These are phyloP conservation scores for Chaetothyriales sp. DNA, from an alignment of 2,329 filamentous ascomycete genomes.

Conservation along the genomic window DNA sequence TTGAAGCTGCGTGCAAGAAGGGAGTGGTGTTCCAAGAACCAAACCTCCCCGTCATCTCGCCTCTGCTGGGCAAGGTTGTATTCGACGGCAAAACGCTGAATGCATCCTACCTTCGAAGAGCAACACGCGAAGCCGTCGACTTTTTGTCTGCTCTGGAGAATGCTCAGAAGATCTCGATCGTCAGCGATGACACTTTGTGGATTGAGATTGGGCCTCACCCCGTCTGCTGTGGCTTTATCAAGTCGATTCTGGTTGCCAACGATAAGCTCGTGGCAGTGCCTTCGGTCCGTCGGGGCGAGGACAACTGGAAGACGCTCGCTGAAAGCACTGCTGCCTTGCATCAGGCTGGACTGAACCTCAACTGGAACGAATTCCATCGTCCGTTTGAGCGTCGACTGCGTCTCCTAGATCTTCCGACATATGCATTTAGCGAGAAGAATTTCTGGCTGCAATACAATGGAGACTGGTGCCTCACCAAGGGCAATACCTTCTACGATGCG, in stretches of 20 bases:
- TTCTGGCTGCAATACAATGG: conserved; percentile 57
- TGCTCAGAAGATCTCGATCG: conserved; percentile 42
- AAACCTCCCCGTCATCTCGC: conserved; percentile 50
- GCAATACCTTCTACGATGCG: conserved; percentile 7
- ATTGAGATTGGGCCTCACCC: conserved; percentile 63
- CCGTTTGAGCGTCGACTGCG: conserved; percentile 43
- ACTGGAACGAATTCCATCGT: conserved; percentile 57
- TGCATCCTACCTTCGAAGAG: conserved; percentile 49
- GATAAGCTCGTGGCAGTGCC: conserved; percentile 36
- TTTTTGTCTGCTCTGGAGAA: conserved; percentile 48
- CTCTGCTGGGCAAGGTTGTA: conserved; percentile 47
- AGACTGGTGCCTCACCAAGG: conserved; percentile 34
- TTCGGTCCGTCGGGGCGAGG: conserved; percentile 41
- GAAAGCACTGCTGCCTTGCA: conserved; percentile 33
- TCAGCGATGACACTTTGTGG: conserved; percentile 54
- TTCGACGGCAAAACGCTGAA: conserved; percentile 41
- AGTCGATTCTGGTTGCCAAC: conserved; percentile 42
- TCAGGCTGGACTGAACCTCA: conserved; percentile 44
- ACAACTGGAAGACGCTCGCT: not conserved
- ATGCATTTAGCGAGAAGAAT: conserved; percentile 53
- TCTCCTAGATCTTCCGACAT: conserved; percentile 47
- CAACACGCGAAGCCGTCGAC: conserved; percentile 54
- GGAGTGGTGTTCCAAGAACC: conserved; percentile 43
- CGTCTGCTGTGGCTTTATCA: conserved; percentile 53
- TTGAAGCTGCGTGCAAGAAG: conserved; percentile 6